These are phyloP conservation scores for Chenopodium suecicum DNA, from an alignment of 148 eudicot genomes.

Conservation along the genomic window DNA sequence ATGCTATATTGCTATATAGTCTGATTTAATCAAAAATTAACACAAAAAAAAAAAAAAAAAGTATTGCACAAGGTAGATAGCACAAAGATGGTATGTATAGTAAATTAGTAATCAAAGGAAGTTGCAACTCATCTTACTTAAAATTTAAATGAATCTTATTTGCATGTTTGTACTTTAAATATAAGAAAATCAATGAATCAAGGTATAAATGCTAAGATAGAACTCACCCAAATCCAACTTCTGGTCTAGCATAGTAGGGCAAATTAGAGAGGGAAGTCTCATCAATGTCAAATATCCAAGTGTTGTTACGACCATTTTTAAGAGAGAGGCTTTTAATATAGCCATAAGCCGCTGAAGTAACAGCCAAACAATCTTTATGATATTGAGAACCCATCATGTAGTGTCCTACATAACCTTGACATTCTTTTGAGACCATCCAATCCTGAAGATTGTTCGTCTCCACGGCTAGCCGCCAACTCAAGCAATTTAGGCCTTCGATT, in stretches of 20 bases:
- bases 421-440: constrained; percentile 43
- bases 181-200: no score
- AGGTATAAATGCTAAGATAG: no score
- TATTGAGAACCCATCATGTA: constrained; percentile 64
- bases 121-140: no score
- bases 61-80: no score
- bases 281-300: constrained; percentile 49
- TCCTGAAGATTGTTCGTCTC: constrained; percentile 50
- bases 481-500: constrained; percentile 41
- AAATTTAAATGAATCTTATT: no score
- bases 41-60: no score
- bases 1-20: no score
- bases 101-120: no score
- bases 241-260: constrained; percentile 43
- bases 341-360: constrained; percentile 34
- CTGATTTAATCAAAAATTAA: no score
- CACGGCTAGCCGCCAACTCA: constrained; percentile 62
- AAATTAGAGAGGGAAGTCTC: constrained; percentile 49
- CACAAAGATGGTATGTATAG: no score
- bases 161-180: no score
- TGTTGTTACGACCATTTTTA: constrained; percentile 30
- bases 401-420: constrained; percentile 51
- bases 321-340: constrained; percentile 26
- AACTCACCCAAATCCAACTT: constrained; percentile 44
- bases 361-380: constrained; percentile 37